Base-by-base conservation (phyloP, 306 rosid genomes). In the Mimosa bimucronata region DNA sequence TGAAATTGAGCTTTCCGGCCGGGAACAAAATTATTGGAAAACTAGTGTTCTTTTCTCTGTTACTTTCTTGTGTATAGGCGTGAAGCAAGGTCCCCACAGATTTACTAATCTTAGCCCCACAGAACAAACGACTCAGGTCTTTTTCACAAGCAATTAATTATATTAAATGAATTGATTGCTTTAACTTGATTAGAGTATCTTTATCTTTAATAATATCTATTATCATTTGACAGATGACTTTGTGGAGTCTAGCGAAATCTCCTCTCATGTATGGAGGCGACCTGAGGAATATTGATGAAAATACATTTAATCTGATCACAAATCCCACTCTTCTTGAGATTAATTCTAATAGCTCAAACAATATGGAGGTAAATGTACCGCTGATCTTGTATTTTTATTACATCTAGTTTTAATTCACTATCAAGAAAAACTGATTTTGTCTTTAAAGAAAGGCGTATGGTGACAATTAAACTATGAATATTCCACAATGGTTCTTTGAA, bases 1-100 rank as follows among this genome's bases (percentile, higher is more conserved):
- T 16, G 16, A 46, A 53, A 53, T 53, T 53, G 60, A 53, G 60
- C 25, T 53, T 53, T 53, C 11, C n/a, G n/a, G n/a, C n/a, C 1
- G 3, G 26, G 25, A 19, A 19, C 6, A 53, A 19, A 0, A 18
- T 19, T 53, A 19, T 6, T 53, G 23, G n/a, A n/a, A n/a, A n/a
- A n/a, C 26, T 53, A n/a, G 6, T 53, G 21, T 42, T 7, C 2
- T 69, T 15, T 19, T 46, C 28, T 30, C 2, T 15, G 1, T 18
- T 48, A 25, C 52, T 53, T 15, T 21, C 31, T 57, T 65, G 19
- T 74, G 1, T n/a, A 8, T 19, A 91, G 97, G 85, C 81, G 86
- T 79, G 30, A 88, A 91, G 40, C 29, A 88, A 5, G 98, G 98
- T 76, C 94, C 98, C 16, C 91, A 91, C 74, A 87, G 97, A 83